Evolutionary conservation across 805 yeast species (phyloP), one percentile per base, ranked within the genome.

Genomic region (Kodamaea neixiangensis): DNA sequence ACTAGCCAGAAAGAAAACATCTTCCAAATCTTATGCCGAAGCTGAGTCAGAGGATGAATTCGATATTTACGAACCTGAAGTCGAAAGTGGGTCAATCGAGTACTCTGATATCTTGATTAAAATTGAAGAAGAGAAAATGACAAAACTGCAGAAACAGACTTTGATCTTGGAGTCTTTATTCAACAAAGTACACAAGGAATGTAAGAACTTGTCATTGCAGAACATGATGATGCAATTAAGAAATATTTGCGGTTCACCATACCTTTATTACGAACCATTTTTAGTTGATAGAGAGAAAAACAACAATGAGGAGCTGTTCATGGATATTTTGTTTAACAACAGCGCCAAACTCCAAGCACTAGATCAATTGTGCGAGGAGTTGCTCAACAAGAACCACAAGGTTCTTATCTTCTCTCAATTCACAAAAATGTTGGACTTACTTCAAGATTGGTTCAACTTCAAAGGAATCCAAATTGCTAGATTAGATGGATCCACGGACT

Each of bases 391-490:
- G 1, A 73, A 74, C 5, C 97, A 89, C 66, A 89, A 88, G 61
- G 78, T 89, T 0, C 73, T 94, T 42, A 81, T 94, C 1, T 94
- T 94, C 65, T 82, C 96, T 1, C 99, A 94, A 64, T 93, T 94
- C 66, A 83, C 94, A 1, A 77, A 74, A 31, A 85, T 87, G 82
- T 73, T 94, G n/a, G 96, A 93, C 58, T 67, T 94, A 10, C 60
- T 94, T 0, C 84, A 83, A 56, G 94, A 89, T 60, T 90, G 89
- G 82, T 79, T 88, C 52, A 78, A 73, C 3, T 68, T 74, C 43
- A 72, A 81, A 17, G 67, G 68, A 0, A 66, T 82, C 49, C 59
- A 66, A 1, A 69, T 75, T 17, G 78, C 87, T 52, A 76, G 96
- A 52, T 78, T 90, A 17, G 97, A 91, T 62, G 99, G 99, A 0